Percentiles rank a stretch among this genome's conserved stretches.
phyloP scores from a whole-genome alignment of 306 rosid genomes.

The Gastrolobium bilobum region DNA sequence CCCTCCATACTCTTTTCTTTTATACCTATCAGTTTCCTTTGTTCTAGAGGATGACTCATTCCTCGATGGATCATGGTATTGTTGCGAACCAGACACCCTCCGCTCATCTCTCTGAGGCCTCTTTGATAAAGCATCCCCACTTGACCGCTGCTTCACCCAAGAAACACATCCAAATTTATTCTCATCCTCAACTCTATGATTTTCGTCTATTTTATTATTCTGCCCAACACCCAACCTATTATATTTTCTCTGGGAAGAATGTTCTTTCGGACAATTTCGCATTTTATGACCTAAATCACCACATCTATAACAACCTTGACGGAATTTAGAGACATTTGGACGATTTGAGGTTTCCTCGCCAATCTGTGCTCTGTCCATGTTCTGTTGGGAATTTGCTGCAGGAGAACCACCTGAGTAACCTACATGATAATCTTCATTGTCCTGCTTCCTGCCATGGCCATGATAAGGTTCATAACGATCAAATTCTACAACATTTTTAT shows the following conservation, averaged over 20 bases:
- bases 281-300: constrained; percentile 68
- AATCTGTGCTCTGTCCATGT: constrained; percentile 37
- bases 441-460: constrained; percentile 58
- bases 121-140: constrained; percentile 44
- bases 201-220: constrained; percentile 37
- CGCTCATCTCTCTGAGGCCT: constrained; percentile 48
- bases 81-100: constrained; percentile 47
- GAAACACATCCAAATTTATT: constrained; percentile 53
- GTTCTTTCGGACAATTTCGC: constrained; percentile 62
- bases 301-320: constrained; percentile 58
- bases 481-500: constrained; percentile 49
- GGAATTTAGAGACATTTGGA: constrained; percentile 41
- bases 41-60: constrained; percentile 39
- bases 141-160: constrained; percentile 42
- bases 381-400: constrained; percentile 47
- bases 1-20: constrained; percentile 47
- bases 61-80: constrained; percentile 23
- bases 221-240: constrained; percentile 43
- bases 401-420: constrained; percentile 56
- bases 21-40: constrained; percentile 45
- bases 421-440: constrained; percentile 47
- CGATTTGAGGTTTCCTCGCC: constrained; percentile 45
- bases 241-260: constrained; percentile 45
- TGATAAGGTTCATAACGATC: constrained; percentile 66
- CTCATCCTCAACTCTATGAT: constrained; percentile 43